Base-by-base conservation (phyloP, 2,329 filamentous ascomycete species). In the Escovopsis sp. region DNA sequence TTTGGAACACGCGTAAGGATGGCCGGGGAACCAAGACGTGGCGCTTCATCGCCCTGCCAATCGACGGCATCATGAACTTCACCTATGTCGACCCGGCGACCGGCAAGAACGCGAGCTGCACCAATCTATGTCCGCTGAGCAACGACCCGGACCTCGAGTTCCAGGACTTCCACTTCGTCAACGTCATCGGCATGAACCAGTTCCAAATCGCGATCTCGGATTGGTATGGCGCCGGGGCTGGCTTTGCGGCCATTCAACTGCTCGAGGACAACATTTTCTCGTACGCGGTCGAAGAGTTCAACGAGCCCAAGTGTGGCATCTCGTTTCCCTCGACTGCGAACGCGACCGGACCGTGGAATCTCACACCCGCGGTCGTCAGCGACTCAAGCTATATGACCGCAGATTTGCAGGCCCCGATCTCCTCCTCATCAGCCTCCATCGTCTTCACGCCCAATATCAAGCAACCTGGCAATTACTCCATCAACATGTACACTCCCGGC, bases 61-160 rank as follows among this genome's bases (percentile, higher is more conserved):
- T 89, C 53, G 80, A 84, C 47, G 91, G 91, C 40, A 95, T 98
- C 57, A 84, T 98, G 79, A 95, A 96, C 61, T 72, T 98, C 55
- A 94, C 87, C 32, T 96, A 91, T 52, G 79, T 79, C 48, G 86
- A 96, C 54, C 80, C 82, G 20, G 66, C 57, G 33, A 82, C 76
- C 2, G 81, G 82, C 24, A 65, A 74, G 39, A 79, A 80, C 42
- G 63, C 67, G 27, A 79, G 73, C 43, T 98, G 91, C 63, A 86
- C 88, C 41, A 81, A 78, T 46, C 72, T 76, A 53, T 98, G 91
- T 53, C 84, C 88, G n/a, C 71, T 98, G 38, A 86, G 83, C 47
- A 69, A 78, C 54, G 76, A 85, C 53, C 63, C 69, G 14, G 73
- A 70, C 6, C 59, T 79, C 39, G 60, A 69, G 39, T 93, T 76